Evolutionary conservation across 495 filamentous ascomycete species (phyloP).

Genomic region (Cercophora scortea): DNA sequence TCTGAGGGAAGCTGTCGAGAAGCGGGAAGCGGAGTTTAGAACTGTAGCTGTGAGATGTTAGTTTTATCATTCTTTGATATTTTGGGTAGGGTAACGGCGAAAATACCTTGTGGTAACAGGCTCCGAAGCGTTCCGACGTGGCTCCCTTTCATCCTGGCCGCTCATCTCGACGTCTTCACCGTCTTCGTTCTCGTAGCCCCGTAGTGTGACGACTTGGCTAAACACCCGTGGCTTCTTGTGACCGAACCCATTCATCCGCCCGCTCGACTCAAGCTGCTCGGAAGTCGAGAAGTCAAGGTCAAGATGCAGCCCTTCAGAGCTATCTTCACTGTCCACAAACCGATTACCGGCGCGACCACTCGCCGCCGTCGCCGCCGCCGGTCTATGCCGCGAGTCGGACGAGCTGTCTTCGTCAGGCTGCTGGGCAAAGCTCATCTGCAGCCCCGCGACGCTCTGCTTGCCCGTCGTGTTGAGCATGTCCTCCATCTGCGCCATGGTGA

Average conservation of each 20-base stretch:
- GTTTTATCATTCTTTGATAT: not conserved
- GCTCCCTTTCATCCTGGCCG: not conserved
- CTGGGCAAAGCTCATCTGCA: slow-evolving; percentile 46
- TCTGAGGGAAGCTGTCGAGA: slow-evolving; percentile 71
- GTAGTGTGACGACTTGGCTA: slow-evolving; percentile 19
- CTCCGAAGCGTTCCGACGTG: slow-evolving; percentile 13
- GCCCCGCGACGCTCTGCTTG: slow-evolving; percentile 69
- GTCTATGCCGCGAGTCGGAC: slow-evolving; percentile 1
- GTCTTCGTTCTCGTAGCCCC: slow-evolving; percentile 9
- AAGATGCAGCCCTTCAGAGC: slow-evolving; percentile 13
- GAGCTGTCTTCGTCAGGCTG: slow-evolving; percentile 4
- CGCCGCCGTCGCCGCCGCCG: slow-evolving; percentile 1
- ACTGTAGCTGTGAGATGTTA: slow-evolving; percentile 23
- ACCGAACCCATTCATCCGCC: slow-evolving; percentile 5
- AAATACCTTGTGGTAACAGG: slow-evolving; percentile 17
- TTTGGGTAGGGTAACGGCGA: not conserved
- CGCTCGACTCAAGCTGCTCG: slow-evolving; percentile 15
- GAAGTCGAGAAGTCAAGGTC: slow-evolving; percentile 20
- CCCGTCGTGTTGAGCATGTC: slow-evolving; percentile 67
- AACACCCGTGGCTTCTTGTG: slow-evolving; percentile 16
- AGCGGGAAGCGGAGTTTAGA: slow-evolving; percentile 63
- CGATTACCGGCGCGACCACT: no score
- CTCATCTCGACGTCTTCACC: slow-evolving; percentile 11
- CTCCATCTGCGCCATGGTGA: slow-evolving; percentile 55
- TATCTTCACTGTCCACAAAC: slow-evolving; percentile 8